Conservation (phyloP, 768 basidiomycete species). For the Boletales sp. region DNA sequence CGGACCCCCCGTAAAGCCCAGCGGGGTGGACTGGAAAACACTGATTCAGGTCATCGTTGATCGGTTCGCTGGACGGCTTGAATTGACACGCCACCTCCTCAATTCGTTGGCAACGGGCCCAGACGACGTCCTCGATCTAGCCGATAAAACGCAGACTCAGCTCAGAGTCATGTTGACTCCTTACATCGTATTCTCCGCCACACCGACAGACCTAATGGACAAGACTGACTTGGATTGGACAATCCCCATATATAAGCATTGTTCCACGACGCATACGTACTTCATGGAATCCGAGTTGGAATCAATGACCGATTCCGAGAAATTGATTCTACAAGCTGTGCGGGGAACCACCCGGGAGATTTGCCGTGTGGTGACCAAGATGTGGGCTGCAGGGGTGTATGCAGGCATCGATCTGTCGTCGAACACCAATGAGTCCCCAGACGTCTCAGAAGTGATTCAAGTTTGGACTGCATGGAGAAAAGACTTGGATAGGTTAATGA, state of each 20-base stretch:
- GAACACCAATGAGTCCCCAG: not conserved
- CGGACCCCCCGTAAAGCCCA: constrained; percentile 15
- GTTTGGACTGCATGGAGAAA: constrained; percentile 32
- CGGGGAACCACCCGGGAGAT: constrained; percentile 41
- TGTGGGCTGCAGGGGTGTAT: constrained; percentile 43
- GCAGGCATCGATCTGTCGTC: constrained; percentile 14
- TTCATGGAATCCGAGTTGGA: constrained; percentile 1
- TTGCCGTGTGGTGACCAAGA: constrained; percentile 40
- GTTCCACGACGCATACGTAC: constrained; percentile 27
- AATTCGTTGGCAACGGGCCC: constrained; percentile 5
- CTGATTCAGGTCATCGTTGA: constrained; percentile 29
- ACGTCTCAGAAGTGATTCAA: not conserved
- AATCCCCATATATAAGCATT: constrained; percentile 26
- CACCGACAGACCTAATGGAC: constrained; percentile 1
- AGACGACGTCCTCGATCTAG: constrained; percentile 2
- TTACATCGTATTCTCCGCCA: constrained; percentile 21
- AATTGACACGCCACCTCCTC: constrained; percentile 23
- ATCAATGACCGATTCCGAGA: constrained; percentile 28
- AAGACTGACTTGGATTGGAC: constrained; percentile 23
- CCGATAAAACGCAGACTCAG: constrained; percentile 17
- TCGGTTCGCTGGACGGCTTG: constrained; percentile 31
- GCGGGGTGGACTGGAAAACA: constrained; percentile 34
- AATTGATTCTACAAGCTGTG: constrained; percentile 22
- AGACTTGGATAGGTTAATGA: constrained; percentile 37
- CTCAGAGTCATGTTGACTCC: constrained; percentile 28